Base-by-base conservation (phyloP, 352 stramenopile species). In the Phytophthora constricta region DNA sequence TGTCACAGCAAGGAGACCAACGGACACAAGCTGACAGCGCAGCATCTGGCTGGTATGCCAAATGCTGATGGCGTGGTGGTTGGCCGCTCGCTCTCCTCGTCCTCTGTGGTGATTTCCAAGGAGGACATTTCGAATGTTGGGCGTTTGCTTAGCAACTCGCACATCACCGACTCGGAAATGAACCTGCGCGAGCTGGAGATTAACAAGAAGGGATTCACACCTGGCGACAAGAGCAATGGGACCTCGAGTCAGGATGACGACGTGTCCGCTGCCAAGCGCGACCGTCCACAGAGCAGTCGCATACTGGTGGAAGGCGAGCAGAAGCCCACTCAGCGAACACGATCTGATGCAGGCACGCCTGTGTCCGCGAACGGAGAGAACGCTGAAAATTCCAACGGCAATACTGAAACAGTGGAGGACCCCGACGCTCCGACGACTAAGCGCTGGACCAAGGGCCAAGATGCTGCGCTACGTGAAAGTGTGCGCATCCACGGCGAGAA, bases 361-460 rank as follows among this genome's bases (percentile, higher is more conserved):
- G 52, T 69, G 10, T 47, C 60, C 22, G 19, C 41, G 11, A 56
- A 28, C 9, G 67, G 51, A 11, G 61, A 82, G 22, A 74, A 79
- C 19, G 20, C 47, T 17, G 67, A 86, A 16, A 75, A 81, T 8
- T 74, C 63, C 7, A 71, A 82, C 28, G 74, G 74, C 37, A 78
- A 82, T 7, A 65, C 57, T 7, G 70, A 80, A 19, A 34, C 60
- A 0, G 67, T 54, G 3, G 82, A 92, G 37, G 79, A 95, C 51
- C 76, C 79, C 0, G 86, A 95, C 8, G 87, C 87, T 34, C 87
- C 86, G 41, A 89, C 86, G 4, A 92, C 87, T 39, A 94, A 93
- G 73, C 84, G 88, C 51, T 97, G 90, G 90, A 96, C 89, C 17
- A 92, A 93, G 67, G 75, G 73, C n/a, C 85, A 97, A 65, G 90